phyloP scores from a whole-genome alignment of 2,329 filamentous ascomycete genomes.

The Aureobasidium musti region DNA sequence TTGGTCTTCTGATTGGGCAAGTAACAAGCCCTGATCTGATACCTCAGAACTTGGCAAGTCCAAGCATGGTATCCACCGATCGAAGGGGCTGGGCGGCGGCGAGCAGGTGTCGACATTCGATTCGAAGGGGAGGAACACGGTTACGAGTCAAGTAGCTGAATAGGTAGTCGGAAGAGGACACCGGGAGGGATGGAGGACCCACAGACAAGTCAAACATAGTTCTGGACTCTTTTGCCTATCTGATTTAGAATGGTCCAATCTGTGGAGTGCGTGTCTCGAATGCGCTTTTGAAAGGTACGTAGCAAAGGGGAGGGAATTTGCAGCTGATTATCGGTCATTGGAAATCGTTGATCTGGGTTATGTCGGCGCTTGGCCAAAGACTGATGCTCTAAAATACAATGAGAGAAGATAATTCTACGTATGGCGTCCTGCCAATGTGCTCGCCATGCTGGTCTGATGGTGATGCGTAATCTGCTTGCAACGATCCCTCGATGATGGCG shows the following conservation, averaged over 20 bases:
- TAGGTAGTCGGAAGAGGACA: neutral
- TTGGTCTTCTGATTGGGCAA: neutral
- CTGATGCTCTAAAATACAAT: neutral
- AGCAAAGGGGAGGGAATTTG: neutral
- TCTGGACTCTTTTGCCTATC: neutral
- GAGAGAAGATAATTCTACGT: neutral
- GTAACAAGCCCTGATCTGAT: neutral
- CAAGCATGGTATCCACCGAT: neutral
- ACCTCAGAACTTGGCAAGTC: neutral
- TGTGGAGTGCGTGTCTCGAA: neutral
- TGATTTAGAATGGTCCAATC: neutral
- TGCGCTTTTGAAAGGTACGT: neutral
- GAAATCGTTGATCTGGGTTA: neutral
- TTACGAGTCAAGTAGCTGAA: constrained; percentile 12
- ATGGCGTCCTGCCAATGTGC: neutral
- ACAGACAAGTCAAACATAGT: constrained; percentile 5
- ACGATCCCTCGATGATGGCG: neutral
- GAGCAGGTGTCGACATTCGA: neutral
- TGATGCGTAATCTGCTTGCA: neutral
- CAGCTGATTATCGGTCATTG: neutral
- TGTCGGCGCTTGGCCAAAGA: neutral
- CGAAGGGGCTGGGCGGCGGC: neutral
- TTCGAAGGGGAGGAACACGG: neutral
- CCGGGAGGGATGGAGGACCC: neutral
- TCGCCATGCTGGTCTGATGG: neutral